Evolutionary conservation across 352 stramenopile species (phyloP), one percentile per base, ranked within the genome.

Genomic region (Stramenopiles sp.): DNA sequence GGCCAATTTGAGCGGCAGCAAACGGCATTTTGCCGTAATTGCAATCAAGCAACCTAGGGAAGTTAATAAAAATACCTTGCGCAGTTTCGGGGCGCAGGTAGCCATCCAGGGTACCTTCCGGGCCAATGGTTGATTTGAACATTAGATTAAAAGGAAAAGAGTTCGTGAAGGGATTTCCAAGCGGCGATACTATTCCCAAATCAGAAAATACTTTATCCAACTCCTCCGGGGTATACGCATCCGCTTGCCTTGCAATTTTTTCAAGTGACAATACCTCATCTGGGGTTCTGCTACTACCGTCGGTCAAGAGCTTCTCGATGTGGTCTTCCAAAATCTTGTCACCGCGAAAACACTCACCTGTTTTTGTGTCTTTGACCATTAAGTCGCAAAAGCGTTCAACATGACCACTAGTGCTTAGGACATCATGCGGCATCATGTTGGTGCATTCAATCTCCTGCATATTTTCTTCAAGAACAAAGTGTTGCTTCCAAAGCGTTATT

Each of bases 61-160:
- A 99, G 89, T 99, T 99, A 4, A 99, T 92, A 88, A 99, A 99
- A 30, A 99, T 95, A 76, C 94, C 93, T 85, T 99, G 97, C 0
- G 97, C 97, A 22, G 97, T 99, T 88, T 99, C 97, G 0, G 97
- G 97, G 30, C 97, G 91, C 84, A 99, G 88, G 89, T 98, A 99
- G 76, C 96, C 96, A 14, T 97, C 89, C 80, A 93, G 83, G 39
- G 93, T 97, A 75, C 96, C 97, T 87, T 98, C 94, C 0, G 97
- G 96, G 44, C 97, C 97, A 85, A 99, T 99, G 75, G 93, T 94
- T 82, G 95, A 99, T 88, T 97, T 91, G 87, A 98, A 99, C 95
- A 99, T 98, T 80, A 99, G 88, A 90, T 99, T 99, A 89, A 99
- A 99, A 14, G 96, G 95, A 84, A 99, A 98, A 7, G 95, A 95